Base-by-base conservation (phyloP, 257 asterid species). In the Nemophila menziesii region DNA sequence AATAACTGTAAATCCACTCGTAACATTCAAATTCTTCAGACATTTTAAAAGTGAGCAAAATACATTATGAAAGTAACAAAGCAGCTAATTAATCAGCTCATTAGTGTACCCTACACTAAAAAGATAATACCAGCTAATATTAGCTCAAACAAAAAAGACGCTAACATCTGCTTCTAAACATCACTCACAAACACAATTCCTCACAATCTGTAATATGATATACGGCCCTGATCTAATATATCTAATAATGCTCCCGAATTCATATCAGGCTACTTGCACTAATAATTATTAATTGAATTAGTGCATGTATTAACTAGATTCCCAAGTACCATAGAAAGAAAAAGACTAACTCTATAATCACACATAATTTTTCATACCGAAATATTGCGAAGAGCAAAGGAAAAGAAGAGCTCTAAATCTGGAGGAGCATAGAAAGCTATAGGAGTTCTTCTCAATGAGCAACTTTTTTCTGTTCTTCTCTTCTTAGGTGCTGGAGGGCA, bases 401-500 rank as follows among this genome's bases (percentile, higher is more conserved):
- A 65, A 20, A 85, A 78, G 73, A 80, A 85, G 46, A 67, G 60
- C 37, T 85, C 92, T 51, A 85, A 60, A 60, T 85, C 96, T 8
- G 96, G 92, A 18, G 78, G 69, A 16, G 72, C 51, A 46, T 71
- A 85, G 43, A 75, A 85, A n/a, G 74, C 45, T 4, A 71, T 53
- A 0, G 76, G 71, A 5, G 45, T 54, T 12, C 74, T 64, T 39
- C 56, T 33, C 44, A 60, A 43, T 2, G 85, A 60, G 24, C 52
- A 68, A 44, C 66, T 56, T 15, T 58, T 43, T 17, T 46, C 18
- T 29, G 61, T 40, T 34, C 76, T 54, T 24, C 66, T 53, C 68
- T 81, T 85, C 77, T 75, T 81, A 0, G 96, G 96, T 1, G 93
- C 81, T 2, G 92, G 96, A 0, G 96, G 96, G 46, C 96, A 85